Conservation (phyloP, 257 asterid genomes). For the Parsonsia alboflavescens region DNA sequence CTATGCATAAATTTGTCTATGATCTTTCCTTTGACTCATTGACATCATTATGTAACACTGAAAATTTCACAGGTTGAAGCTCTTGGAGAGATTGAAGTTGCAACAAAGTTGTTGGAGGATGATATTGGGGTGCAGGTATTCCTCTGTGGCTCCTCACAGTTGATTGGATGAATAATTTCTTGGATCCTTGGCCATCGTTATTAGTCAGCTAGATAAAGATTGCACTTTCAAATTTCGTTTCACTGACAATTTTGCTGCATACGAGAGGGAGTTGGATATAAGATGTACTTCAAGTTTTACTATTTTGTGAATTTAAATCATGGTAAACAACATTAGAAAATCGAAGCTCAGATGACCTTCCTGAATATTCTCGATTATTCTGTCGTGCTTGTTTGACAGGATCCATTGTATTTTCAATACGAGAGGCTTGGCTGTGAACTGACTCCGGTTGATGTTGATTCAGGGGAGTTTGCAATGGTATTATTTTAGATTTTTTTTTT, state of each 20-base stretch:
- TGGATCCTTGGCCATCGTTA: not conserved
- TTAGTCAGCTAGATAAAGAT: not conserved
- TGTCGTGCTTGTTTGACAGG: conserved; percentile 34
- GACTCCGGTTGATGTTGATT: conserved; percentile 56
- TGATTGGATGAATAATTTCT: not conserved
- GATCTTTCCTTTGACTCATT: not conserved
- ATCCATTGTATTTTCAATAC: conserved; percentile 76
- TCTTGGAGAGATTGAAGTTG: conserved; percentile 90
- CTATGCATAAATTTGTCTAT: not conserved
- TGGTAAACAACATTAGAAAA: not conserved
- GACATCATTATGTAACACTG: conserved; percentile 9
- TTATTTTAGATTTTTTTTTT: too few species aligned
- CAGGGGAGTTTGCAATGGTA: conserved; percentile 65
- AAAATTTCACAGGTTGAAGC: conserved; percentile 74
- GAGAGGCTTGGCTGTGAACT: conserved; percentile 74
- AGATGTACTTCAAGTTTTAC: not conserved
- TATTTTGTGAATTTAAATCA: not conserved
- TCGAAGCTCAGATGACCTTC: not conserved
- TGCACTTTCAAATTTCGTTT: not conserved
- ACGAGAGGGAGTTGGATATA: not conserved
- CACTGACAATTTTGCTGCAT: not conserved
- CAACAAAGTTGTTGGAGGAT: conserved; percentile 73
- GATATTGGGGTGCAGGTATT: conserved; percentile 55
- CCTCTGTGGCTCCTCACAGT: not conserved
- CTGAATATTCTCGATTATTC: not conserved